Evolutionary conservation across 371 early-diverging fungal genomes (phyloP).

Genomic region (Mortierella sp.): DNA sequence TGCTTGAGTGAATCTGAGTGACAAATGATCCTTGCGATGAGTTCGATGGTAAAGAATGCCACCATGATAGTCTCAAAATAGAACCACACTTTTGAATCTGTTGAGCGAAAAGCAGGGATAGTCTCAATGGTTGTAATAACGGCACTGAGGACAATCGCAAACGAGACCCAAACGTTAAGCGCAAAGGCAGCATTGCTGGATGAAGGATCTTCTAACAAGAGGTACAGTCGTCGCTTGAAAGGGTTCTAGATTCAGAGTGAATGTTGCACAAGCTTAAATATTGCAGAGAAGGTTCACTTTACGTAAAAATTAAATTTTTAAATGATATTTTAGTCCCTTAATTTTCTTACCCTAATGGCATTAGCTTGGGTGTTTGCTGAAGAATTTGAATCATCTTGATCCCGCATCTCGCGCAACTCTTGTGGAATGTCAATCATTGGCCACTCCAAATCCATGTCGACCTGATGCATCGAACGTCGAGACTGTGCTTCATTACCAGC

Average conservation of each 20-base stretch:
- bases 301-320: too few species aligned
- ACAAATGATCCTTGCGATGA: constrained; percentile 73
- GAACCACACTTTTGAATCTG: constrained; percentile 77
- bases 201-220: constrained; percentile 78
- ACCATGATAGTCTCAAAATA: constrained; percentile 82
- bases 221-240: constrained; percentile 75
- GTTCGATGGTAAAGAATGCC: constrained; percentile 83
- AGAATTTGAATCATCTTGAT: constrained; percentile 46
- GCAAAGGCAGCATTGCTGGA: constrained; percentile 81
- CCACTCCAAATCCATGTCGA: constrained; percentile 57
- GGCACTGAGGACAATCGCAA: constrained; percentile 81
- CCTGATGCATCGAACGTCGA: constrained; percentile 30
- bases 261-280: too few species aligned
- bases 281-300: too few species aligned
- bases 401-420: constrained; percentile 54
- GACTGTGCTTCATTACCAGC: constrained; percentile 1
- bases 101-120: constrained; percentile 81
- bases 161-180: constrained; percentile 79
- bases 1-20: constrained; percentile 75
- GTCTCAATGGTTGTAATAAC: constrained; percentile 88
- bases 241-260: constrained; percentile 46
- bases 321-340: too few species aligned
- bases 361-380: constrained; percentile 56
- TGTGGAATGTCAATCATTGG: constrained; percentile 60
- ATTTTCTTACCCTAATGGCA: constrained; percentile 50